Base-by-base conservation (phyloP, 2,329 filamentous ascomycete species). In the Parastagonospora nodorum region DNA sequence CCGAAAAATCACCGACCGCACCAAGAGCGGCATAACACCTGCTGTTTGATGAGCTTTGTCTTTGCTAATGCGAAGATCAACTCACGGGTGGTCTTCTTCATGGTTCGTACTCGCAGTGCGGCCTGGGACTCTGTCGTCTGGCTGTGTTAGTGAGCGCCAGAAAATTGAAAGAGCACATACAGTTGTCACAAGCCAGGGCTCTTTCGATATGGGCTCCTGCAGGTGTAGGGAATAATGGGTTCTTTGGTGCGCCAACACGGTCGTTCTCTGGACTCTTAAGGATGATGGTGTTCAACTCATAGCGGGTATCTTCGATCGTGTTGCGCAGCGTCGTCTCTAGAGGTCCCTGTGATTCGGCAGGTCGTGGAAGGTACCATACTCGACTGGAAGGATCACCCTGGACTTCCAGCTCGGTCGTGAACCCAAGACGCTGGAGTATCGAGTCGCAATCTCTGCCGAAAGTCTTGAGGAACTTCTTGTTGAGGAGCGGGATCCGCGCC, bases 1-100 rank as follows among this genome's bases (percentile, higher is more conserved):
- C 84, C 5, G 82, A 79, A 68, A 89, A 88, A 63, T 88, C 82
- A 33, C 81, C 79, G 8, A 85, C 68, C 11, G 80, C 80, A 16
- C 88, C 88, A 16, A 90, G 75, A 55, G 84, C 82, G 42, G 84
- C 82, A 66, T 87, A 88, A 58, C 80, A 77, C 53, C 76, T 76
- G 49, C 70, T 63, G 33, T 71, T 58, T 53, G 36, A 53, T 54
- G 41, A 51, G 53, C 10, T 5, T 5, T 24, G 9, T 5, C 7
- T 30, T 24, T 35, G 24, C 27, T 8, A 38, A 33, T 29, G 42
- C 33, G 39, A 36, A 45, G 35, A 29, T 19, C 6, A 35, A 59
- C 63, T 19, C 51, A 73, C 55, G 71, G 72, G 53, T 74, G 71
- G 33, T 74, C 69, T 47, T 74, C 72, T 40, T 72, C 69, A 41